These are phyloP conservation scores for Paramecium pentaurelia DNA, from an alignment of 73 alveolate genomes.

Conservation along the genomic window DNA sequence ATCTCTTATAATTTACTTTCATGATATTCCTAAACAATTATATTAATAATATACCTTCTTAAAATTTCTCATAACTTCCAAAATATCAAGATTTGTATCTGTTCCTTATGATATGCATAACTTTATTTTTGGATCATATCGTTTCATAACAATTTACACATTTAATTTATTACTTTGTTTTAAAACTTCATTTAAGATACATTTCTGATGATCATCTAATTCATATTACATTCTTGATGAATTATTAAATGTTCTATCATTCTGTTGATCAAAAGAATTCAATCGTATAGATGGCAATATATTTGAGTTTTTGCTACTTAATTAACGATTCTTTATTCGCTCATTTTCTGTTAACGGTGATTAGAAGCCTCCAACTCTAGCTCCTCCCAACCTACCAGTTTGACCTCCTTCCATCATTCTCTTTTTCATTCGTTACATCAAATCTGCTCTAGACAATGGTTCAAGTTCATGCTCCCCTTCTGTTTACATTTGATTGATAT, in stretches of 20 bases:
- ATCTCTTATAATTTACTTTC: neutral
- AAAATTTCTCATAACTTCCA: conserved; percentile 5
- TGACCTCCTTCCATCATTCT: neutral
- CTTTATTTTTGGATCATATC: conserved; percentile 45
- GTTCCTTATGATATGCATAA: conserved; percentile 4
- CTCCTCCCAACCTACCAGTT: conserved; percentile 29
- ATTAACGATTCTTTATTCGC: neutral
- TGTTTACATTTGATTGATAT: neutral
- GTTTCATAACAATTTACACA: conserved; percentile 40
- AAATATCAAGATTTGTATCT: conserved; percentile 4
- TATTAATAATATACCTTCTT: neutral
- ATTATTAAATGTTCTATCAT: neutral
- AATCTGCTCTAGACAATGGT: neutral
- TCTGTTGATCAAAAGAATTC: neutral
- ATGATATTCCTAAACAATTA: neutral
- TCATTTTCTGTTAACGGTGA: conserved; percentile 2
- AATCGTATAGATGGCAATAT: neutral
- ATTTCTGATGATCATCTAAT: conserved; percentile 10
- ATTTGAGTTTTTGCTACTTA: neutral
- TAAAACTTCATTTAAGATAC: neutral
- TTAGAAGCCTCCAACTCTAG: neutral
- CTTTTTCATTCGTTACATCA: neutral
- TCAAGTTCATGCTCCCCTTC: neutral
- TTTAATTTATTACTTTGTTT: conserved; percentile 4
- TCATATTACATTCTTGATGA: neutral